Conservation (phyloP, 2,329 filamentous ascomycete genomes). For the Emergomyces africanus region DNA sequence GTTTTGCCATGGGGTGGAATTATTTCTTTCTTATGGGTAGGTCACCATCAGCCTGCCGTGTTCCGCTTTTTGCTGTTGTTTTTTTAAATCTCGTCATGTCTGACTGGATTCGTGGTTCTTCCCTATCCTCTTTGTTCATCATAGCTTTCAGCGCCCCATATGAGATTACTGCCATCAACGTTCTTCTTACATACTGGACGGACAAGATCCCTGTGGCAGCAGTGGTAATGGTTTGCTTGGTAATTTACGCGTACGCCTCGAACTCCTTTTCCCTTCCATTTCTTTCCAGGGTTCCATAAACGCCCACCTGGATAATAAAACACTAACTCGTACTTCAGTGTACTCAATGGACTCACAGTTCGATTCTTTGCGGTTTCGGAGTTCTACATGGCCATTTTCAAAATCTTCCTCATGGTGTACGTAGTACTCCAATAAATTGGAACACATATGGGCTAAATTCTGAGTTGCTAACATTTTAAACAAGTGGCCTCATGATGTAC, state of each 20-base stretch:
- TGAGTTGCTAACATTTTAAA: background rate
- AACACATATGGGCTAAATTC: background rate
- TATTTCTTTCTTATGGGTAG: constrained; percentile 17
- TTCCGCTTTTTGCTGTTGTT: background rate
- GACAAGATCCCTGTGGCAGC: constrained; percentile 27
- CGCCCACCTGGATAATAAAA: background rate
- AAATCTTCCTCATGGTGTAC: constrained; percentile 22
- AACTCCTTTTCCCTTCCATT: constrained; percentile 20
- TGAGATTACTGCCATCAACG: constrained; percentile 27
- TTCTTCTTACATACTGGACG: constrained; percentile 27
- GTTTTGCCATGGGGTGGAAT: constrained; percentile 21
- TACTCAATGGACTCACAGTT: constrained; percentile 33
- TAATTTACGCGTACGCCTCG: constrained; percentile 24
- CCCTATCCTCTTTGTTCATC: background rate
- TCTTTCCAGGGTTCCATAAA: background rate
- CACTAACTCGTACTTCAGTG: constrained; percentile 1
- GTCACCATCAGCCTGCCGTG: background rate
- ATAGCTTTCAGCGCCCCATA: constrained; percentile 20
- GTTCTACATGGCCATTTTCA: constrained; percentile 35
- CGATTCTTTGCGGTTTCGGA: constrained; percentile 34
- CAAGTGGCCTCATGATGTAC: constrained; percentile 16
- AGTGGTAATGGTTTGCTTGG: constrained; percentile 25
- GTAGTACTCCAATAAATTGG: background rate
- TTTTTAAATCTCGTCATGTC: background rate
- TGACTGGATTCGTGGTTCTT: background rate